Conservation (phyloP, 768 basidiomycete species). For the Boletus pseudopeckii region DNA sequence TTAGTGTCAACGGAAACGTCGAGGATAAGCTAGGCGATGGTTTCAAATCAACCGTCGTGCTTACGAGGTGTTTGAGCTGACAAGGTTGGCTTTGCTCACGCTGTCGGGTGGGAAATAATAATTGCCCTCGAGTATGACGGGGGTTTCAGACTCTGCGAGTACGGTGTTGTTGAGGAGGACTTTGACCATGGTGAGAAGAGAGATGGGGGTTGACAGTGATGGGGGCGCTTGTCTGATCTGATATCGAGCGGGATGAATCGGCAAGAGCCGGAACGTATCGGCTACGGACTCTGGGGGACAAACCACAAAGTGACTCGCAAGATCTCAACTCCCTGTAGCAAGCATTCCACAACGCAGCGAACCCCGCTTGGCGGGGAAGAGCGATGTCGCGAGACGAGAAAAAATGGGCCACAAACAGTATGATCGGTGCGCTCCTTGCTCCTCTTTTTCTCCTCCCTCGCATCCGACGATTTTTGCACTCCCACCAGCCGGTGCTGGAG, state of each 20-base stretch:
- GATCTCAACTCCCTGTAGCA: not conserved
- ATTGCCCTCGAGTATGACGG: conserved; percentile 61
- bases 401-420: conserved; percentile 74
- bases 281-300: not conserved
- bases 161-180: conserved; percentile 47
- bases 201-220: not conserved
- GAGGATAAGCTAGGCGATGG: conserved; percentile 5
- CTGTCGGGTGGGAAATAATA: conserved; percentile 69
- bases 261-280: conserved; percentile 18
- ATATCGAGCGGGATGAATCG: conserved; percentile 3
- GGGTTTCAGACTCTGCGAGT: conserved; percentile 56
- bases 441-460: not conserved
- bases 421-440: conserved; percentile 59
- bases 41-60: conserved; percentile 12
- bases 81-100: conserved; percentile 45
- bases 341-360: conserved; percentile 6
- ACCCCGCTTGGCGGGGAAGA: conserved; percentile 60
- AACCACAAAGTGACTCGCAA: not conserved
- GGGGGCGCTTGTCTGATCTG: conserved; percentile 1
- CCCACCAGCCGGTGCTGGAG: conserved; percentile 86
- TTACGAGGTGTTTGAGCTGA: conserved; percentile 52
- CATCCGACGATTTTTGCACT: not conserved
- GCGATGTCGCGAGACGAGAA: conserved; percentile 57
- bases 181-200: conserved; percentile 37
- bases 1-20: not conserved